Evolutionary conservation across 2,329 filamentous ascomycete genomes (phyloP).

Genomic region (Ophiocordyceps unilateralis): DNA sequence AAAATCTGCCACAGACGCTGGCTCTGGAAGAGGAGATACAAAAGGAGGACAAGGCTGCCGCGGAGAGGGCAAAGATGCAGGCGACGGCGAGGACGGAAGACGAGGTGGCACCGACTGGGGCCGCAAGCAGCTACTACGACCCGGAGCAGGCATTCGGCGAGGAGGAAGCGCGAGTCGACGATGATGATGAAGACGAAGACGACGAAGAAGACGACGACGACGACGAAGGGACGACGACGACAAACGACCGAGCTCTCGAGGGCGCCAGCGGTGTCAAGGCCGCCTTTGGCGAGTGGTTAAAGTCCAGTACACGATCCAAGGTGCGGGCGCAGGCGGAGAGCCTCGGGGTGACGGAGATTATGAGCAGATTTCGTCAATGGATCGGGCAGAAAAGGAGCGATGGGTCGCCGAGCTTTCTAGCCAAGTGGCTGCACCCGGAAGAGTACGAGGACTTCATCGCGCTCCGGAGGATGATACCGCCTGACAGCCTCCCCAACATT

Average conservation of each 20-base stretch:
- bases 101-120: slow-evolving; percentile 4
- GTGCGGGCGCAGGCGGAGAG: slow-evolving; percentile 9
- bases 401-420: slow-evolving; percentile 31
- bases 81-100: slow-evolving; percentile 8
- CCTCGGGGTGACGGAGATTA: slow-evolving; percentile 11
- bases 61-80: slow-evolving; percentile 9
- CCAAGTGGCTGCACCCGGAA: slow-evolving; percentile 63
- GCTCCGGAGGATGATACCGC: slow-evolving; percentile 52
- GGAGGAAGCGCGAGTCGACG: slow-evolving; percentile 9
- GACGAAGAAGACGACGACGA: slow-evolving; percentile 7
- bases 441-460: slow-evolving; percentile 55
- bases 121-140: slow-evolving; percentile 19
- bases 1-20: slow-evolving; percentile 63
- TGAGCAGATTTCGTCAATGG: slow-evolving; percentile 12
- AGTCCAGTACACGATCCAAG: slow-evolving; percentile 19
- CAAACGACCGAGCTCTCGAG: slow-evolving; percentile 17
- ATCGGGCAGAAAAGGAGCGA: slow-evolving; percentile 9
- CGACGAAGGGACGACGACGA: slow-evolving; percentile 4
- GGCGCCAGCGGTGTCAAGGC: slow-evolving; percentile 17
- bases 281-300: slow-evolving; percentile 16
- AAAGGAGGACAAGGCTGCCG: slow-evolving; percentile 29
- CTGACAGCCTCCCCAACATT: slow-evolving; percentile 22
- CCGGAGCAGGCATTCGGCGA: slow-evolving; percentile 17
- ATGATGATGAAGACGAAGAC: slow-evolving; percentile 13
- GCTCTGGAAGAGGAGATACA: slow-evolving; percentile 34